These are phyloP conservation scores for Clarireedia monteithiana DNA, from an alignment of 2,329 filamentous ascomycete genomes.

Conservation along the genomic window DNA sequence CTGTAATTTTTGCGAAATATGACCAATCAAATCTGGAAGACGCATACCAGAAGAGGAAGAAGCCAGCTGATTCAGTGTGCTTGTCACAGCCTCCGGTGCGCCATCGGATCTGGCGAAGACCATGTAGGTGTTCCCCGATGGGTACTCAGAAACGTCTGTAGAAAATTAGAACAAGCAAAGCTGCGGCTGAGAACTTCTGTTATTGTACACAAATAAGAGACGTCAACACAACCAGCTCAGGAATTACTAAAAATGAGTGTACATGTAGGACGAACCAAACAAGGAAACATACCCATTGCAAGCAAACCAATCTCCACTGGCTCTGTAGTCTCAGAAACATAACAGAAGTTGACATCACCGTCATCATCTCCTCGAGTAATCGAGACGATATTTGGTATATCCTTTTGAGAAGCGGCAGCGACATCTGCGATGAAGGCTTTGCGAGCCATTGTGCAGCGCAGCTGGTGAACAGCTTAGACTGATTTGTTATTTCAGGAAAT, in stretches of 20 bases:
- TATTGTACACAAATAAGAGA: not conserved
- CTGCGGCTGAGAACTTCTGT: not conserved
- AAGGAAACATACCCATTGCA: slow-evolving; percentile 15
- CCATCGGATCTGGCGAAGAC: slow-evolving; percentile 44
- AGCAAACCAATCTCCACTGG: slow-evolving; percentile 24
- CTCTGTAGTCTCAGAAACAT: slow-evolving; percentile 27
- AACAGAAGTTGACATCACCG: slow-evolving; percentile 61
- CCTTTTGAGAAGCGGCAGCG: slow-evolving; percentile 30
- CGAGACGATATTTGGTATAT: slow-evolving; percentile 41
- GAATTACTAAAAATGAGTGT: not conserved
- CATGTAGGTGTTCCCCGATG: slow-evolving; percentile 38
- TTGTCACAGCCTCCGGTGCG: slow-evolving; percentile 34
- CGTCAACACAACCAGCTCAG: no score
- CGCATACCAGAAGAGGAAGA: slow-evolving; percentile 15
- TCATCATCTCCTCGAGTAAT: slow-evolving; percentile 60
- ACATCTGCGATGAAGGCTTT: slow-evolving; percentile 57
- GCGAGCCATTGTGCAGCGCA: slow-evolving; percentile 47
- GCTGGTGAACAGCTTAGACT: not conserved
- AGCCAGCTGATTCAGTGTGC: slow-evolving; percentile 25
- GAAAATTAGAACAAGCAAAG: not conserved
- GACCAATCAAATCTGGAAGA: slow-evolving; percentile 21
- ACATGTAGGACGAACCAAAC: not conserved
- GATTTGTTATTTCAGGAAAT: not conserved
- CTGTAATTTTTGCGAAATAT: slow-evolving; percentile 20
- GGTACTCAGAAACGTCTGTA: slow-evolving; percentile 50